Evolutionary conservation across 108 stramenopile species (phyloP).

Genomic region (Cylindrotheca fusiformis): DNA sequence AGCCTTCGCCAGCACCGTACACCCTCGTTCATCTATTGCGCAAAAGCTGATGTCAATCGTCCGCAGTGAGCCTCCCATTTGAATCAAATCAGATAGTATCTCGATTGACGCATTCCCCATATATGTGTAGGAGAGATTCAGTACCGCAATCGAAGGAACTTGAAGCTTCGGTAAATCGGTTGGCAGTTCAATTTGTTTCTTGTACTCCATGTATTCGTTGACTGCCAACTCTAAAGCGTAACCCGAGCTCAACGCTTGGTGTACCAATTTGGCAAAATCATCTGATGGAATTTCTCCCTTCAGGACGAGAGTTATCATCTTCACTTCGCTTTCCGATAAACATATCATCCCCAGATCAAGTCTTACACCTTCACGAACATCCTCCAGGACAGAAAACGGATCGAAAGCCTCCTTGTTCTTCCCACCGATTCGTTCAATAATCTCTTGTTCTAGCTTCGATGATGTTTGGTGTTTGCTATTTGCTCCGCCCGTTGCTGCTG

Average conservation of each 20-base stretch:
- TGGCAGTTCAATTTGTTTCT: not conserved
- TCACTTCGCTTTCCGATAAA: constrained; percentile 51
- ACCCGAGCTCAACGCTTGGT: constrained; percentile 51
- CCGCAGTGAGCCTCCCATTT: constrained; percentile 40
- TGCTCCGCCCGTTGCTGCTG: constrained; percentile 28
- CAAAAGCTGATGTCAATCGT: constrained; percentile 84
- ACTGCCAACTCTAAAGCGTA: constrained; percentile 39
- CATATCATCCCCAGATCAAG: constrained; percentile 71
- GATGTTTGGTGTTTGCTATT: constrained; percentile 19
- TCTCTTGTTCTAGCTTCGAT: constrained; percentile 35
- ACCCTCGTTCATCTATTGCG: constrained; percentile 51
- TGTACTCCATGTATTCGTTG: constrained; percentile 27
- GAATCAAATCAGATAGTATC: constrained; percentile 54
- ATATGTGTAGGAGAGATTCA: constrained; percentile 79
- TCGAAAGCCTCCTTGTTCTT: constrained; percentile 54
- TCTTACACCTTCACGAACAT: constrained; percentile 57
- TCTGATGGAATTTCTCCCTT: constrained; percentile 61
- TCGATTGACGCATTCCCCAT: constrained; percentile 77
- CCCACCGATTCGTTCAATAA: constrained; percentile 30
- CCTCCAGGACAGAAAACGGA: constrained; percentile 62
- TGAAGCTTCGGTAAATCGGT: not conserved
- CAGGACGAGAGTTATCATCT: constrained; percentile 65
- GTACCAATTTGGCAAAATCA: constrained; percentile 55
- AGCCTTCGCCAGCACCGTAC: constrained; percentile 52
- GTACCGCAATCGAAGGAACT: constrained; percentile 57